A percentile compares a stretch with the other conserved stretches of the same genome.
phyloP scores from a whole-genome alignment of 495 filamentous ascomycete species.

The Aspergillus cavernicola region DNA sequence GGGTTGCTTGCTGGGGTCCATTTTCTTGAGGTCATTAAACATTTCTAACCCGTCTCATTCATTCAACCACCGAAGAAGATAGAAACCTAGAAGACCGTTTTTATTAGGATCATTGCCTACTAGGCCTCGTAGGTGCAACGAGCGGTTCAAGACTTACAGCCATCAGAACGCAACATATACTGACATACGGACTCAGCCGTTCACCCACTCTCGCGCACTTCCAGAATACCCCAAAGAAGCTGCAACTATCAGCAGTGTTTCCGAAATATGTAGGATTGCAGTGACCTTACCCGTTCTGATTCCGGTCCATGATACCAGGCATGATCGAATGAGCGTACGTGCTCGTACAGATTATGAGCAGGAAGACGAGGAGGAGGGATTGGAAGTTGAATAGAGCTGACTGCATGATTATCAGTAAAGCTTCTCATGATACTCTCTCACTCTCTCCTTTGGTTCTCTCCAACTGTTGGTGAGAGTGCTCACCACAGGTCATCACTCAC shows the following conservation, averaged over 20 bases:
- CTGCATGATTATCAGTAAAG: constrained; percentile 42
- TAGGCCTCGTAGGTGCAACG: background rate
- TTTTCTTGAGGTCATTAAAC: constrained; percentile 9
- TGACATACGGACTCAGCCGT: constrained; percentile 91
- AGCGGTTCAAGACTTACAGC: constrained; percentile 62
- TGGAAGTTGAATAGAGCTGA: constrained; percentile 98
- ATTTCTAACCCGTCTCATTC: background rate
- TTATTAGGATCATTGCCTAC: constrained; percentile 7
- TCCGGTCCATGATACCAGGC: constrained; percentile 87
- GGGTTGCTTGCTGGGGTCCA: background rate
- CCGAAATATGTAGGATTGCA: background rate
- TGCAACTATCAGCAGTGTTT: constrained; percentile 28
- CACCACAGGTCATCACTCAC: constrained; percentile 10
- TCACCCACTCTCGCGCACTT: constrained; percentile 94
- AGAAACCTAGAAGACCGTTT: constrained; percentile 28
- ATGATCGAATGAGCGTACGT: constrained; percentile 88
- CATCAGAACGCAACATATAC: constrained; percentile 90
- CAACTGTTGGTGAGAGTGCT: background rate
- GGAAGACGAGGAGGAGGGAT: constrained; percentile 84
- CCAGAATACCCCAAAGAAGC: constrained; percentile 89
- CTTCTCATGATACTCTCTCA: constrained; percentile 1
- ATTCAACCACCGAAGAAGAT: constrained; percentile 42
- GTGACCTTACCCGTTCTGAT: constrained; percentile 75
- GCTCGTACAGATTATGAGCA: constrained; percentile 93
- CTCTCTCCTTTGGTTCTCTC: background rate